Percentiles rank a stretch among this genome's conserved stretches.
Conservation (phyloP, 2,329 filamentous ascomycete genomes). For the Phyllosticta ampelicida region DNA sequence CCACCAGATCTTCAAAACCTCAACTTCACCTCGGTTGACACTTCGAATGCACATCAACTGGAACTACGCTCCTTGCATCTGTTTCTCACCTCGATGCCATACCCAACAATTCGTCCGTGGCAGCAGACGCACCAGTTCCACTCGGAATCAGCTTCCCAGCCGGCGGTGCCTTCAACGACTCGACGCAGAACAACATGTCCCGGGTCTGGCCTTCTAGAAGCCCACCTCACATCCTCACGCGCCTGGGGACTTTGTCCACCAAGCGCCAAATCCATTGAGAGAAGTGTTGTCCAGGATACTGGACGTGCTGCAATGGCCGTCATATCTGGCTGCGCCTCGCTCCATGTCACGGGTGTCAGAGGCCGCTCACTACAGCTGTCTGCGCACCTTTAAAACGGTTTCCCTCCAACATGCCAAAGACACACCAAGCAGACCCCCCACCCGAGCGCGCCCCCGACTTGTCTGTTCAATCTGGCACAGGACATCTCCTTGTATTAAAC, state of each 20-base stretch:
- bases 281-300: not conserved
- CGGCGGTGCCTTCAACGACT: not conserved
- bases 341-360: not conserved
- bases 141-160: not conserved
- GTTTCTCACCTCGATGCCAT: not conserved
- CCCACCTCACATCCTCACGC: not conserved
- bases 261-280: not conserved
- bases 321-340: not conserved
- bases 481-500: not conserved
- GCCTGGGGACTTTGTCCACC: not conserved
- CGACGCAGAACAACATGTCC: not conserved
- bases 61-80: not conserved
- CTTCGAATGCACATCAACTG: not conserved
- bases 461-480: not conserved
- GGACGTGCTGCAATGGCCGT: not conserved
- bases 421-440: not conserved
- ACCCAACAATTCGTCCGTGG: not conserved
- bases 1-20: not conserved
- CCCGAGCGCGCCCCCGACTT: not conserved
- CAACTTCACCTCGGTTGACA: not conserved
- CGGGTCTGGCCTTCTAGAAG: not conserved
- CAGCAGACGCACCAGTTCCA: not conserved
- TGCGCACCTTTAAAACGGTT: not conserved
- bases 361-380: not conserved
- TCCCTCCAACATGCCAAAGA: not conserved